Base-by-base conservation (phyloP, 2,329 filamentous ascomycete species). In the Microdochium bolleyi region DNA sequence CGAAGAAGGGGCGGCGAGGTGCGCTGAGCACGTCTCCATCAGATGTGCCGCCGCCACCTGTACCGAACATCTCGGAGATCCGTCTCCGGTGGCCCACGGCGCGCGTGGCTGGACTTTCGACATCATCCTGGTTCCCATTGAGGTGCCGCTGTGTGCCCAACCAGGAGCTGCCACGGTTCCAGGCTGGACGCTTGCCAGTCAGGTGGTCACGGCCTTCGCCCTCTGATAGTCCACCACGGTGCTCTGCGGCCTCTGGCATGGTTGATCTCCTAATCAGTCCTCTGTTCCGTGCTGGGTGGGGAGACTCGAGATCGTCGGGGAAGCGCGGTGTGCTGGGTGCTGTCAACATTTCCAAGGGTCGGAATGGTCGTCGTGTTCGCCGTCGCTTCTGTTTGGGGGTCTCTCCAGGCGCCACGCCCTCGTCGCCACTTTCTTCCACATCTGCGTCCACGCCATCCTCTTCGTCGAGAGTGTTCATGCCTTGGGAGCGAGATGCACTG, bases 391-490 rank as follows among this genome's bases (percentile, higher is more conserved):
- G n/a, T 24, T 46, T 88, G 30, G 74, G 75, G 56, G 78, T 80
- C 14, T 71, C 64, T n/a, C 69, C 62, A 19, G 72, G 71, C n/a
- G 77, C 78, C 5, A 16, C 13, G 41, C 16, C 19, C 64, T 96
- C 92, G 51, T 91, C 89, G 0, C 85, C 88, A 48, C 90, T 95
- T 64, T 94, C 89, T 65, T 95, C 92, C 1, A 86, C 89, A 66
- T 94, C 89, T 1, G 87, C 83, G 66, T 92, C 89, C 65, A 84
- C 88, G 21, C 82, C 83, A 56, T 78, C 79, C 54, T 80, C 78
- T 24, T 73, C 73, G 46, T 75, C 70, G 9, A 83, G 66, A 1
- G 77, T 81, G 21, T 77, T 73, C 57, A 82, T 73, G 53, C 74
- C 73, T 49, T 75, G 70, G 22, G 68, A 62, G 38, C 77, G 73